Percentiles rank a stretch among this genome's conserved stretches.
Conservation (phyloP, 352 stramenopile species). For the Elongisporangium anandrum region DNA sequence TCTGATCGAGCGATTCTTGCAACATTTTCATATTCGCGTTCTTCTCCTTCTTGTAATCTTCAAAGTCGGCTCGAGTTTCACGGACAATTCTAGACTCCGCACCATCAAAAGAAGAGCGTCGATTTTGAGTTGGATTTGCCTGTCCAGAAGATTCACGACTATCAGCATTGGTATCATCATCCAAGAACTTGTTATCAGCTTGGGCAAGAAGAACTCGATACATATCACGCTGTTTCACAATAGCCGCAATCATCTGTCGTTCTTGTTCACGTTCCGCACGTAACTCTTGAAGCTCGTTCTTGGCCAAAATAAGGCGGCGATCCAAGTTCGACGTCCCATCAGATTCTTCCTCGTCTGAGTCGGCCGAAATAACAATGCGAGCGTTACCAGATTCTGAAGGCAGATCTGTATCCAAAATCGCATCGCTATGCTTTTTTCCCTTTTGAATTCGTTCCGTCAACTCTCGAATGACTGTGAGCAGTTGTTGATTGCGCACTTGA, state of each 20-base stretch:
- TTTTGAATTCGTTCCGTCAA: constrained; percentile 39
- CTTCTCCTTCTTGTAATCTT: constrained; percentile 80
- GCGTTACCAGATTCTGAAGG: constrained; percentile 7
- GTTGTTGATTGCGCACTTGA: constrained; percentile 89
- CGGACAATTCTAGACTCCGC: constrained; percentile 34
- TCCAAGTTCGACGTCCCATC: constrained; percentile 30
- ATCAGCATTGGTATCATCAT: constrained; percentile 2
- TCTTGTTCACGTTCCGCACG: constrained; percentile 67
- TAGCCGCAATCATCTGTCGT: constrained; percentile 87
- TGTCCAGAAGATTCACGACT: constrained; percentile 5
- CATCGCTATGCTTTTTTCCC: constrained; percentile 19
- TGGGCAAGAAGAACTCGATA: constrained; percentile 92
- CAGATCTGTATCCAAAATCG: neutral
- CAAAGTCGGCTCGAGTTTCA: constrained; percentile 67
- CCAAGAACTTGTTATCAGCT: constrained; percentile 73
- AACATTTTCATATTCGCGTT: constrained; percentile 56
- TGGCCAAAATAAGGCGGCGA: constrained; percentile 48
- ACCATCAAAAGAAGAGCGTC: constrained; percentile 26
- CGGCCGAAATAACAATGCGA: constrained; percentile 51
- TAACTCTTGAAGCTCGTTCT: constrained; percentile 81
- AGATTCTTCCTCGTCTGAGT: constrained; percentile 61
- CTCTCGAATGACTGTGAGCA: constrained; percentile 79
- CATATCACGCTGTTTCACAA: constrained; percentile 96
- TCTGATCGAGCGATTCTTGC: constrained; percentile 58
- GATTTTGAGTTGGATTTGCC: constrained; percentile 6